These are phyloP conservation scores for Bocquillonia castaneifolia DNA, from an alignment of 441 rosid genomes.

Conservation along the genomic window DNA sequence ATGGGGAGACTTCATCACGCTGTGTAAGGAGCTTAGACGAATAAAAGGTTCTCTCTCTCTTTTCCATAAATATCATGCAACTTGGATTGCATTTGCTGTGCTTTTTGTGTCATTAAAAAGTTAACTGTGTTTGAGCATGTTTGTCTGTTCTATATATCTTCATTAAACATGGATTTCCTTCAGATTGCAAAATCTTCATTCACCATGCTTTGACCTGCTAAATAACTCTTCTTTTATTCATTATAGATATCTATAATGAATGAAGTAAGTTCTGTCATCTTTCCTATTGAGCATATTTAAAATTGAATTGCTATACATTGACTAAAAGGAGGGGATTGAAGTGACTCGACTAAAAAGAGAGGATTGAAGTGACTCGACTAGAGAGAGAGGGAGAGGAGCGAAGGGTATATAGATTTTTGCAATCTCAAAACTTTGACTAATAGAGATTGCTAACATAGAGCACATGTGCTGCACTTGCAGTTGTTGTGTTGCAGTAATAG, in stretches of 20 bases:
- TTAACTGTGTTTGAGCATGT: not conserved
- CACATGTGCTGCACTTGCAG: not conserved
- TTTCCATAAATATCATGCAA: not conserved
- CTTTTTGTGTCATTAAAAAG: not conserved
- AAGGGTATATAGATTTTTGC: no score
- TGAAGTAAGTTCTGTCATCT: not conserved
- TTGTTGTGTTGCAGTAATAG: not conserved
- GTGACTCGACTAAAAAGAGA: no score
- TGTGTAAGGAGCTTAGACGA: conserved; percentile 95
- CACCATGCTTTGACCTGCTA: not conserved
- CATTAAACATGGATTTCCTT: not conserved
- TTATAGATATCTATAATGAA: not conserved
- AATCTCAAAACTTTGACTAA: no score
- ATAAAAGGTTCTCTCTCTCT: conserved; percentile 61
- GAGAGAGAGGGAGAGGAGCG: no score
- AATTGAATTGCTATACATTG: not conserved
- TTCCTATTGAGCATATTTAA: not conserved
- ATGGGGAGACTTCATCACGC: conserved; percentile 98
- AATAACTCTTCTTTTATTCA: not conserved
- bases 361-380: no score
- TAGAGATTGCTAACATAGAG: no score
- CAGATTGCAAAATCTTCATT: not conserved
- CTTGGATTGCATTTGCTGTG: not conserved
- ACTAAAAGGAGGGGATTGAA: no score
- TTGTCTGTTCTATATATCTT: no score